These are phyloP conservation scores for Aechmea fasciata DNA, from an alignment of 176 grass and related monocot genomes.

Conservation along the genomic window DNA sequence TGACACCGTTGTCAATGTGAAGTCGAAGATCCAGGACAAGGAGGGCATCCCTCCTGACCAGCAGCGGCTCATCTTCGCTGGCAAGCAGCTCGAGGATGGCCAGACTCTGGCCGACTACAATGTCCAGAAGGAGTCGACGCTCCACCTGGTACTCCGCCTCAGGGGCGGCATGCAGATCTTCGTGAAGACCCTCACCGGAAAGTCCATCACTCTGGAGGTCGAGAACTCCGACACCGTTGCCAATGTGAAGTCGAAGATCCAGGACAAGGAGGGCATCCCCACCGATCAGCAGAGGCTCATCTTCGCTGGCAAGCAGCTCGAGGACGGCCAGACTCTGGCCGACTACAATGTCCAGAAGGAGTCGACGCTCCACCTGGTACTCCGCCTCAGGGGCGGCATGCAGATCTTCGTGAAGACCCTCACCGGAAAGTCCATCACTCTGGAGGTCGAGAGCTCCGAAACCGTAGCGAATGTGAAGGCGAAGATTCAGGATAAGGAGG, in stretches of 20 bases:
- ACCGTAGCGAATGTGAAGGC: no score
- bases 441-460: no score
- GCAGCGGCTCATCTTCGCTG: slow-evolving; percentile 10
- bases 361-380: slow-evolving; percentile 3
- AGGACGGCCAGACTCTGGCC: slow-evolving; percentile 11
- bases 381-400: slow-evolving; percentile 2
- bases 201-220: no score
- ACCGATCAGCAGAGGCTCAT: no score
- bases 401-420: neutral
- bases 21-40: slow-evolving; percentile 22
- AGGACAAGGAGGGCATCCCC: no score
- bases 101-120: slow-evolving; percentile 18
- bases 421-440: no score
- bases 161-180: neutral
- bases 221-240: slow-evolving; percentile 4
- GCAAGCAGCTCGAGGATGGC: slow-evolving; percentile 16
- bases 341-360: slow-evolving; percentile 25
- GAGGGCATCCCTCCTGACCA: slow-evolving; percentile 20
- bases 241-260: slow-evolving; percentile 4
- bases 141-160: slow-evolving; percentile 5
- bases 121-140: slow-evolving; percentile 12
- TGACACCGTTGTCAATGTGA: slow-evolving; percentile 13
- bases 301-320: slow-evolving; percentile 10
- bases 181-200: neutral
- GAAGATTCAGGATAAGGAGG: no score